These are phyloP conservation scores for Bertia moriformis DNA, from an alignment of 2,329 filamentous ascomycete species.

Conservation along the genomic window DNA sequence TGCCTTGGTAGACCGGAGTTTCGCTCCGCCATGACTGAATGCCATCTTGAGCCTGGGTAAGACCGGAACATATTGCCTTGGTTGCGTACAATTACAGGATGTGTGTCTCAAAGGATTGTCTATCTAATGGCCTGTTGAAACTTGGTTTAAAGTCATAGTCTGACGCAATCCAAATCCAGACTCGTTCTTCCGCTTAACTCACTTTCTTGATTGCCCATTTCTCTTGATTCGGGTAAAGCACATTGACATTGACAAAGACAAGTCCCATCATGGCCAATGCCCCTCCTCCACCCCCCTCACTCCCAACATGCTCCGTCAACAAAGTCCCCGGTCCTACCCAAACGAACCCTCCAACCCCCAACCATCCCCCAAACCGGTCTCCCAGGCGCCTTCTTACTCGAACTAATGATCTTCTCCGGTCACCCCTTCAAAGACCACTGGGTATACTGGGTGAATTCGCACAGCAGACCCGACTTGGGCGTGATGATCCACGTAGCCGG, in stretches of 20 bases:
- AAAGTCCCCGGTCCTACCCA: neutral
- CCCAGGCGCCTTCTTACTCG: constrained; percentile 9
- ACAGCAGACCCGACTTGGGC: constrained; percentile 6
- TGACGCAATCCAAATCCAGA: too few species aligned
- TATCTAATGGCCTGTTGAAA: too few species aligned
- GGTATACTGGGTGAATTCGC: constrained; percentile 14
- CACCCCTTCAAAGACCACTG: constrained; percentile 19
- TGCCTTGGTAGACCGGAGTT: too few species aligned
- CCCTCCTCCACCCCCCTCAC: too few species aligned
- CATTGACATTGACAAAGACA: neutral
- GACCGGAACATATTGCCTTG: too few species aligned
- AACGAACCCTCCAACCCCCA: neutral
- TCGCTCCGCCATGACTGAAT: too few species aligned
- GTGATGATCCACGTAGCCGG: constrained; percentile 14
- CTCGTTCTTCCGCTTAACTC: too few species aligned
- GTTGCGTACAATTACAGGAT: too few species aligned
- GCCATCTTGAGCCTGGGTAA: too few species aligned
- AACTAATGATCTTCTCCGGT: constrained; percentile 15
- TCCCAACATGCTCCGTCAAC: neutral
- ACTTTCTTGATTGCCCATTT: too few species aligned
- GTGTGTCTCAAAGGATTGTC: too few species aligned
- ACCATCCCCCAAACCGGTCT: constrained; percentile 12
- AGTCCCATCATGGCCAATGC: neutral
- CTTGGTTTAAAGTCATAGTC: too few species aligned
- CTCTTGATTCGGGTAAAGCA: neutral